Evolutionary conservation across 768 basidiomycete genomes (phyloP), one percentile per base, ranked within the genome.

Genomic region (Phlegmacium glaucopus): DNA sequence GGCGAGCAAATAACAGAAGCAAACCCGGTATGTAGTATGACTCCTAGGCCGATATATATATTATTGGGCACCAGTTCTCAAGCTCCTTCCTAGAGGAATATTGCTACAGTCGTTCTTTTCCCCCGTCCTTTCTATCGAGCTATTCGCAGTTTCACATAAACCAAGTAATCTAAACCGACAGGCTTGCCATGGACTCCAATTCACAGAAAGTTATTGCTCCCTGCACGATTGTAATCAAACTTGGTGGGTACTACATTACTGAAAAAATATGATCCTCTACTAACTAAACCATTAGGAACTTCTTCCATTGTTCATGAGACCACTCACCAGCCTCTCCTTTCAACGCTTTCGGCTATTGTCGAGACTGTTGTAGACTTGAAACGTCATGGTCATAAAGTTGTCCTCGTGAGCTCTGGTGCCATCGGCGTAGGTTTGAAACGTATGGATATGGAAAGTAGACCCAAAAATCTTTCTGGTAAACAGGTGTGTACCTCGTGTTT

Each of bases 241-340:
- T 93, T 16, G 89, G 87, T 87, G 44, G 54, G 75, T 51, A 30
- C 30, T 45, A n/a, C n/a, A n/a, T 13, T 11, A 7, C 6, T n/a
- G 26, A 18, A 12, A n/a, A 25, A 8, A 29, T 30, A 26, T 28
- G 39, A 12, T 13, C 15, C 6, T 51, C 41, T 45, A 29, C 39
- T 42, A 25, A 39, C 38, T 47, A 42, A 40, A 48, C 27, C 48
- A 22, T 35, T 51, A 91, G 94, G 96, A 46, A 93, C 94, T 1
- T 95, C 96, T 0, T 97, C 94, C 7, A 98, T 99, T 65, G 90
- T 98, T 7, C 90, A 94, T 67, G 90, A 96, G 65, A 83, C 79
- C 44, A 95, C 95, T 0, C 91, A 95, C 58, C 84, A 93, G 56
- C 94, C 95, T 0, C 76, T 96, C 16, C 76, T 99, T 1, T 90